Evolutionary conservation across 2,329 filamentous ascomycete species (phyloP).

Genomic region (Fusarium tjaetaba): DNA sequence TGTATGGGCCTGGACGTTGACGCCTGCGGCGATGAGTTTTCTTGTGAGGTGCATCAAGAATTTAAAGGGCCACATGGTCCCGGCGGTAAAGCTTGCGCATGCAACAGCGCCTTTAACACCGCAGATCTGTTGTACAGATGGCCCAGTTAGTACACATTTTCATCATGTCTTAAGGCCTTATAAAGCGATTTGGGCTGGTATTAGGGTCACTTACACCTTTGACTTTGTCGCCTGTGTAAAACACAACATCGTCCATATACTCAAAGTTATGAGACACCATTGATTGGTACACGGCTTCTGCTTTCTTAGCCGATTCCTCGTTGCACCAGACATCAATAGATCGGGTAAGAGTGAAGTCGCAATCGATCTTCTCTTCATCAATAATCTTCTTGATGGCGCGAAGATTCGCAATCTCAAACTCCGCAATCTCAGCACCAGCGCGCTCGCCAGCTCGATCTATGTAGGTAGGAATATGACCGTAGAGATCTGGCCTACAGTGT

Average conservation of each 20-base stretch:
- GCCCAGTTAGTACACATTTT: not conserved
- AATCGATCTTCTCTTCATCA: constrained; percentile 4
- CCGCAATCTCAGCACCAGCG: constrained; percentile 1
- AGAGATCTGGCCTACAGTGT: not conserved
- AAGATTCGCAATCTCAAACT: not conserved
- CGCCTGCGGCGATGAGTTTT: not conserved
- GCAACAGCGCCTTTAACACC: constrained; percentile 4
- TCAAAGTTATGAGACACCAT: constrained; percentile 2
- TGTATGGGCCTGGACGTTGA: not conserved
- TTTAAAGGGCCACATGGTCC: constrained; percentile 2
- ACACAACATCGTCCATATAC: constrained; percentile 8
- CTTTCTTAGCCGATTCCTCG: not conserved
- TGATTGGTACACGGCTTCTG: not conserved
- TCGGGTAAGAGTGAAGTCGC: constrained; percentile 1
- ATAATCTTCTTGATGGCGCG: constrained; percentile 3
- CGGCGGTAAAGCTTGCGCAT: not conserved
- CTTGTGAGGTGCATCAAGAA: constrained; percentile 50
- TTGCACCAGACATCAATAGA: constrained; percentile 8
- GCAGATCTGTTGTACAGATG: not conserved
- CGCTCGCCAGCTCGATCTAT: not conserved
- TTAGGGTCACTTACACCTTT: not conserved
- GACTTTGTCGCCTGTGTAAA: not conserved
- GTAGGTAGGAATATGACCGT: not conserved
- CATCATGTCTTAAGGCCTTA: too few species aligned
- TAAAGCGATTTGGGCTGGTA: too few species aligned